Conservation (phyloP, 306 rosid genomes). For the Aeschynomene evenia region DNA sequence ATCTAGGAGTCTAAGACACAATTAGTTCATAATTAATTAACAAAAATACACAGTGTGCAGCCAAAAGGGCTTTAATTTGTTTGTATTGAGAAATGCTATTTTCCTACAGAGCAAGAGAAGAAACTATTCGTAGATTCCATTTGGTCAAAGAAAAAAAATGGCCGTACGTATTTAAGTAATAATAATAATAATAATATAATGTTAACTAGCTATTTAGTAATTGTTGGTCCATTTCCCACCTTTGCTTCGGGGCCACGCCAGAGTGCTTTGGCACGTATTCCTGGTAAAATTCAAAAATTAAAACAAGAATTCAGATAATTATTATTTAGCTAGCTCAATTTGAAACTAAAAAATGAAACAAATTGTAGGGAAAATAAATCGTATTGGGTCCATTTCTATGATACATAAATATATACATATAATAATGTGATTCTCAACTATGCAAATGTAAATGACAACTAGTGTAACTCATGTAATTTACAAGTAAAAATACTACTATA, state of each 20-base stretch:
- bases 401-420: too few species aligned
- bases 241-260: conserved; percentile 47
- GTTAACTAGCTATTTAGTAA: not conserved
- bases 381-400: too few species aligned
- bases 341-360: too few species aligned
- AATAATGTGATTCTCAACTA: too few species aligned
- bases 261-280: conserved; percentile 57
- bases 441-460: too few species aligned
- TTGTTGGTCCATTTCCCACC: conserved; percentile 70
- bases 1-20: conserved; percentile 19
- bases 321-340: not conserved
- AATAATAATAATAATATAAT: too few species aligned
- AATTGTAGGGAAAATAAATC: too few species aligned
- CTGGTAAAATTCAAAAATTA: conserved; percentile 35
- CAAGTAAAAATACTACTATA: too few species aligned
- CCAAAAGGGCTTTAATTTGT: not conserved
- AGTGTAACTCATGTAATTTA: too few species aligned
- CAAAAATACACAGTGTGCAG: not conserved
- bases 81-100: conserved; percentile 1
- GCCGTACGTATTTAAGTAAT: too few species aligned
- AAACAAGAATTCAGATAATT: conserved; percentile 39
- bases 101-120: not conserved
- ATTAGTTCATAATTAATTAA: not conserved
- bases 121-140: not conserved
- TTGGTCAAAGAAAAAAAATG: conserved; percentile 53